These are phyloP conservation scores for Erodium maritimum DNA, from an alignment of 345 rosid species.

Conservation along the genomic window DNA sequence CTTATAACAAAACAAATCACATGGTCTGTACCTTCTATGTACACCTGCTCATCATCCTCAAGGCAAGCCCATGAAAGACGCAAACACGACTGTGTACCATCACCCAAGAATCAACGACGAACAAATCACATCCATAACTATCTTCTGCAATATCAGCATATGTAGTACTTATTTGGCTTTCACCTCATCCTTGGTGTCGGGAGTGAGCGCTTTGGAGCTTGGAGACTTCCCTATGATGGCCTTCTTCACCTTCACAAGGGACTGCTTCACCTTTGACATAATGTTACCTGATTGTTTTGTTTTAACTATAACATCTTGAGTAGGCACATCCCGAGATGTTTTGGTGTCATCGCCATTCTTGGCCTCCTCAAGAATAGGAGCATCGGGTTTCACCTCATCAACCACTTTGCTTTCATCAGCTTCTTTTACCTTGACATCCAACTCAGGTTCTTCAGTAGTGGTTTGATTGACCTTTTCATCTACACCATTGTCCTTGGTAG, in stretches of 20 bases:
- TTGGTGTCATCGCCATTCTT: slow-evolving; percentile 25
- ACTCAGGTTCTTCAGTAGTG: neutral
- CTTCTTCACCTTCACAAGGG: slow-evolving; percentile 69
- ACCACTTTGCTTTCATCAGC: slow-evolving; percentile 9
- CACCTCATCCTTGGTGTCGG: slow-evolving; percentile 38
- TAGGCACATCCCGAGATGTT: slow-evolving; percentile 27
- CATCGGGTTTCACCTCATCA: slow-evolving; percentile 9
- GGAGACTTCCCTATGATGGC: slow-evolving; percentile 73
- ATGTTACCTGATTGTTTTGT: slow-evolving; percentile 49
- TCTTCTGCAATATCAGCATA: neutral
- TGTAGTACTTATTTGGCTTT: slow-evolving; percentile 27
- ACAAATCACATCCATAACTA: neutral
- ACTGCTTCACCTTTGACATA: slow-evolving; percentile 65
- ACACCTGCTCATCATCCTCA: slow-evolving; percentile 10
- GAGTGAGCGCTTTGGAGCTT: slow-evolving; percentile 36
- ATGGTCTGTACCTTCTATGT: slow-evolving; percentile 7
- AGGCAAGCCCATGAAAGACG: slow-evolving; percentile 2
- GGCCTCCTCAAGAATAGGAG: slow-evolving; percentile 5
- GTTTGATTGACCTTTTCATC: slow-evolving; percentile 12
- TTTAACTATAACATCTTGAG: slow-evolving; percentile 33
- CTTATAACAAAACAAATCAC: slow-evolving; percentile 6
- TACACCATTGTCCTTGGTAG: slow-evolving; percentile 3
- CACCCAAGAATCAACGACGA: neutral
- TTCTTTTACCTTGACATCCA: slow-evolving; percentile 7
- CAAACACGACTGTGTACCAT: neutral